These are phyloP conservation scores for Umbilicus rupestris DNA, from an alignment of 164 flowering plant genomes.

Conservation along the genomic window DNA sequence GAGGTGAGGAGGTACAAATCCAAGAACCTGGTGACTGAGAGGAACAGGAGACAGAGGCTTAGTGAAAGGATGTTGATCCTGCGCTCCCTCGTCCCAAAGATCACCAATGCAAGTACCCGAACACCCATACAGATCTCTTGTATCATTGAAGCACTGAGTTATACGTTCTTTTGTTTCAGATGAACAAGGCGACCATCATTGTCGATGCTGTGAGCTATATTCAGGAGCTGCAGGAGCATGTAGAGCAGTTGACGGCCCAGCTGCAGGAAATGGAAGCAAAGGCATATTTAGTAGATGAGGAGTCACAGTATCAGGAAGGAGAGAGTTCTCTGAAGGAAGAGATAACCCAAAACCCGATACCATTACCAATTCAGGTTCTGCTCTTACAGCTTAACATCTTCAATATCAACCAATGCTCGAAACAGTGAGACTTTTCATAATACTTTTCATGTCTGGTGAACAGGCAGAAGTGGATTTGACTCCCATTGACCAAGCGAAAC, in stretches of 20 bases:
- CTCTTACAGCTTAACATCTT: constrained; percentile 12
- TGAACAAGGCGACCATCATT: constrained; percentile 57
- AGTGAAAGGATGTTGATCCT: constrained; percentile 40
- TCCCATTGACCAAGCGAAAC: constrained; percentile 26
- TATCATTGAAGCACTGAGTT: neutral
- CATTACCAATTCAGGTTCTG: constrained; percentile 16
- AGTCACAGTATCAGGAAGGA: constrained; percentile 3
- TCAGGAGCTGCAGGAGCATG: constrained; percentile 31
- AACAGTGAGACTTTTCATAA: neutral
- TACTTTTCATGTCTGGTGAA: neutral
- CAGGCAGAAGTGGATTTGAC: constrained; percentile 50
- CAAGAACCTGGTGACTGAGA: constrained; percentile 69
- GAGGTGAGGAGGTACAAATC: constrained; percentile 33
- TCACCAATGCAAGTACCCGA: constrained; percentile 52
- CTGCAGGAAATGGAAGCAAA: constrained; percentile 34
- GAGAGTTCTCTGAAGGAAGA: constrained; percentile 14
- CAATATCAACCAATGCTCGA: neutral
- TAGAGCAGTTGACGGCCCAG: constrained; percentile 33
- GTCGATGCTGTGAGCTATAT: constrained; percentile 65
- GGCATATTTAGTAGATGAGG: constrained; percentile 21
- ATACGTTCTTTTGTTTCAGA: constrained; percentile 25
- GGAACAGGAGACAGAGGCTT: constrained; percentile 56
- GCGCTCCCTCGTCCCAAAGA: constrained; percentile 65
- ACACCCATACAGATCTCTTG: neutral
- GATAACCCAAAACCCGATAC: constrained; percentile 19